phyloP scores from a whole-genome alignment of 352 stramenopile genomes.

The Sclerospora graminicola region DNA sequence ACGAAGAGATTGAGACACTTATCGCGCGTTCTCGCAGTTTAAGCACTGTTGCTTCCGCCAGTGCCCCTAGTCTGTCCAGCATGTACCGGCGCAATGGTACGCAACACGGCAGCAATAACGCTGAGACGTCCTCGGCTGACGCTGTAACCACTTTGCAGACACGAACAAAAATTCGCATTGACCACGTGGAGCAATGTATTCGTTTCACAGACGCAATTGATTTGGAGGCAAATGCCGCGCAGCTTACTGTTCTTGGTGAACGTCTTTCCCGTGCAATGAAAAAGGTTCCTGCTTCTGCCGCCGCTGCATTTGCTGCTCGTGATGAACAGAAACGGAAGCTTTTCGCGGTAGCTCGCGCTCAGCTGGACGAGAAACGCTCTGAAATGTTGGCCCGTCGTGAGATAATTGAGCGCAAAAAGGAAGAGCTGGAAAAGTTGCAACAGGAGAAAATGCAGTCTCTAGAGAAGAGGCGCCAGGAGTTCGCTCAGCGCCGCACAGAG shows the following conservation, averaged over 20 bases:
- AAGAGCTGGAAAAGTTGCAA: slow-evolving; percentile 91
- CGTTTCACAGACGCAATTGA: slow-evolving; percentile 76
- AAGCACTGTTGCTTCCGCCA: slow-evolving; percentile 50
- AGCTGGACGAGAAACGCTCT: slow-evolving; percentile 67
- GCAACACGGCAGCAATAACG: slow-evolving; percentile 31
- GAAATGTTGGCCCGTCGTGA: slow-evolving; percentile 85
- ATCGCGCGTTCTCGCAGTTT: slow-evolving; percentile 74
- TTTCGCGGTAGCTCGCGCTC: slow-evolving; percentile 65
- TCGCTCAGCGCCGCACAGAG: slow-evolving; percentile 56
- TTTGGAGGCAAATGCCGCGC: slow-evolving; percentile 63
- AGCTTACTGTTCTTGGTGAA: slow-evolving; percentile 65
- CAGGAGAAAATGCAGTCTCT: slow-evolving; percentile 87
- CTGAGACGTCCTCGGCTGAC: slow-evolving; percentile 44
- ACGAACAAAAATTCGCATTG: slow-evolving; percentile 73
- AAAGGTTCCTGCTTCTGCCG: slow-evolving; percentile 31
- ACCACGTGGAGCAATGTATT: slow-evolving; percentile 79
- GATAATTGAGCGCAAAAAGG: slow-evolving; percentile 95
- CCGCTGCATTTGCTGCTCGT: slow-evolving; percentile 5
- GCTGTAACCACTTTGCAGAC: slow-evolving; percentile 30
- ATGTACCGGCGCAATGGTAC: slow-evolving; percentile 51
- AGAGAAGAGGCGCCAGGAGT: slow-evolving; percentile 72
- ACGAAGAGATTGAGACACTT: slow-evolving; percentile 80
- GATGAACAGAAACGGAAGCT: slow-evolving; percentile 35
- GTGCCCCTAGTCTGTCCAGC: slow-evolving; percentile 47
- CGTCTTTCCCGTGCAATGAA: slow-evolving; percentile 47